Evolutionary conservation across 1,284 basidiomycete genomes (phyloP).

Genomic region (Pyrrhoderma noxium): DNA sequence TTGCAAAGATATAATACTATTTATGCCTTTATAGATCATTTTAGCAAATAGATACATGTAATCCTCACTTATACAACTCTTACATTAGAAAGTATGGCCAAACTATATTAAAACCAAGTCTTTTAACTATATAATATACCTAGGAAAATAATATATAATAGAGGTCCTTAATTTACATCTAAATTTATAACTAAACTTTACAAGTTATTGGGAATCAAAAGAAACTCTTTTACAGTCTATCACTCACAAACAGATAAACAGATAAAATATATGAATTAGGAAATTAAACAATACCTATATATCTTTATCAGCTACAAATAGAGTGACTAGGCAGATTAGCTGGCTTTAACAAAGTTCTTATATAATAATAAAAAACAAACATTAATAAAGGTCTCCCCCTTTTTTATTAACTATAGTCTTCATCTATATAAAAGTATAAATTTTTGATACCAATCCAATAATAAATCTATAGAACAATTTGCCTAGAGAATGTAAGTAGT

Average conservation of each 20-base stretch:
- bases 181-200: constrained; percentile 22
- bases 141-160: no score
- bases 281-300: no score
- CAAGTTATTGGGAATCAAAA: background rate
- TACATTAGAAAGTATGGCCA: constrained; percentile 24
- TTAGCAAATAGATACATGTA: constrained; percentile 28
- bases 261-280: no score
- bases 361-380: constrained; percentile 1
- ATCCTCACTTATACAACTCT: constrained; percentile 26
- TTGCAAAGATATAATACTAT: constrained; percentile 31
- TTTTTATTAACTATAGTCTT: background rate
- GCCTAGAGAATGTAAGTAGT: no score
- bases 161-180: no score
- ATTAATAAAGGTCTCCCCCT: background rate
- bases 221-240: constrained; percentile 3
- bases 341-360: background rate
- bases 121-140: constrained; percentile 30
- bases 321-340: background rate
- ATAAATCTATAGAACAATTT: no score
- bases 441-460: no score
- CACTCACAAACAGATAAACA: constrained; percentile 1
- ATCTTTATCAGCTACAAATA: no score
- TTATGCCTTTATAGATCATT: constrained; percentile 30
- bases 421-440: background rate
- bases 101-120: constrained; percentile 24